Evolutionary conservation across 2,329 filamentous ascomycete species (phyloP).

Genomic region (Fusarium ambrosium): DNA sequence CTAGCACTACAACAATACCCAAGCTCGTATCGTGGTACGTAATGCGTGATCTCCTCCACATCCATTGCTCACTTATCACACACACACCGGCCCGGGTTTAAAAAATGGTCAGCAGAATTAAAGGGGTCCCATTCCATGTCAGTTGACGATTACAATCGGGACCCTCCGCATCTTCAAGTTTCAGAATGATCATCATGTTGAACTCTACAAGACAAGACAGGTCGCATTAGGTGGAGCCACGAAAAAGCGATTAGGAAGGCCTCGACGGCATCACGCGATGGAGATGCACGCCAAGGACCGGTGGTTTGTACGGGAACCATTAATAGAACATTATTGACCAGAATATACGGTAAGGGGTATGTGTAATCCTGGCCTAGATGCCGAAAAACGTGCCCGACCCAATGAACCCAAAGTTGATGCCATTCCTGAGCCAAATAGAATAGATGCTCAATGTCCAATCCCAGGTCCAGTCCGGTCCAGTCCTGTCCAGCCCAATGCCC

Average conservation of each 20-base stretch:
- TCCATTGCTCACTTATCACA: not conserved
- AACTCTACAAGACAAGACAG: not conserved
- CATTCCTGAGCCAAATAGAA: slow-evolving; percentile 1
- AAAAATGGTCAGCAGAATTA: not conserved
- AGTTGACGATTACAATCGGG: not conserved
- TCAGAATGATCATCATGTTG: not conserved
- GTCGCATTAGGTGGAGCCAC: slow-evolving; percentile 2
- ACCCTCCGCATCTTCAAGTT: not conserved
- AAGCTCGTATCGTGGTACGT: not conserved
- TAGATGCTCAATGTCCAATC: not conserved
- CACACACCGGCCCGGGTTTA: not conserved
- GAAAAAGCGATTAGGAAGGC: not conserved
- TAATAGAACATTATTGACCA: slow-evolving; percentile 41
- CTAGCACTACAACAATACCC: not conserved
- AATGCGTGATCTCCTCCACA: not conserved
- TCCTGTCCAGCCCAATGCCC: slow-evolving; percentile 5
- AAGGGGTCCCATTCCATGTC: not conserved
- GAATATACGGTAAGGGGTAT: slow-evolving; percentile 48
- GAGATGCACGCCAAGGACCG: not conserved
- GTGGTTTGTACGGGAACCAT: slow-evolving; percentile 13
- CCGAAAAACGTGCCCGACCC: slow-evolving; percentile 27
- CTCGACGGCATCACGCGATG: slow-evolving; percentile 7
- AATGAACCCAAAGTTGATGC: slow-evolving; percentile 2
- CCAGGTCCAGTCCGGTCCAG: not conserved
- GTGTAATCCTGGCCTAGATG: slow-evolving; percentile 44